A percentile compares a stretch with the other conserved stretches of the same genome.
phyloP scores from a whole-genome alignment of 106 monocot genomes.

The Phalaenopsis equestris region DNA sequence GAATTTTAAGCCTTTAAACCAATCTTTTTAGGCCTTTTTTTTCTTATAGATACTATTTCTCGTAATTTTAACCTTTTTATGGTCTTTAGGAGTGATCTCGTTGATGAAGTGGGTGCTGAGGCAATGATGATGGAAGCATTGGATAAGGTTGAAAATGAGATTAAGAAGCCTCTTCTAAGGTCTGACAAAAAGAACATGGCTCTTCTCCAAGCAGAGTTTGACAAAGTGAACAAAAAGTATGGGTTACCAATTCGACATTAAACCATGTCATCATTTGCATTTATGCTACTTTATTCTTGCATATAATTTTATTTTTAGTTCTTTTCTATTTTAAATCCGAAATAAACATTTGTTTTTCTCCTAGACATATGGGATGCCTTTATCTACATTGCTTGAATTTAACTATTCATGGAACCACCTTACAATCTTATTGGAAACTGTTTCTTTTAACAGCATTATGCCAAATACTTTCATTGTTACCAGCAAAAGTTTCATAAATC shows the following conservation, averaged over 20 bases:
- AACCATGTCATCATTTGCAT: not conserved
- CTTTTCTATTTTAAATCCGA: not conserved
- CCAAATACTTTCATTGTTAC: not conserved
- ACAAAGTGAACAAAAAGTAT: conserved; percentile 90
- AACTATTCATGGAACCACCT: not conserved
- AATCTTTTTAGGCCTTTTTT: not conserved
- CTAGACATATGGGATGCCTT: not conserved
- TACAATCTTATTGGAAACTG: not conserved
- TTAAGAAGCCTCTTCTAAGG: conserved; percentile 91
- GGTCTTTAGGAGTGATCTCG: conserved; percentile 53
- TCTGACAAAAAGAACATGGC: conserved; percentile 94
- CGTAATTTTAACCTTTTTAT: not conserved
- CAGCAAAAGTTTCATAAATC: not conserved
- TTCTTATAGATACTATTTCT: not conserved
- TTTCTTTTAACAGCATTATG: not conserved
- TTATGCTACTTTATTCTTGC: not conserved
- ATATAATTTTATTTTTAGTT: not conserved
- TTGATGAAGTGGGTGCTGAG: conserved; percentile 80
- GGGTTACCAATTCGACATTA: not conserved
- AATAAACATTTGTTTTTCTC: not conserved
- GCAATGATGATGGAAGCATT: conserved; percentile 87
- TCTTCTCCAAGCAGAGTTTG: conserved; percentile 79
- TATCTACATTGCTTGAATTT: not conserved
- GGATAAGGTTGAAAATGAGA: conserved; percentile 88
- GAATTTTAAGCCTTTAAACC: not conserved